These are phyloP conservation scores for Epichloe sibirici DNA, from an alignment of 2,329 filamentous ascomycete genomes.

Conservation along the genomic window DNA sequence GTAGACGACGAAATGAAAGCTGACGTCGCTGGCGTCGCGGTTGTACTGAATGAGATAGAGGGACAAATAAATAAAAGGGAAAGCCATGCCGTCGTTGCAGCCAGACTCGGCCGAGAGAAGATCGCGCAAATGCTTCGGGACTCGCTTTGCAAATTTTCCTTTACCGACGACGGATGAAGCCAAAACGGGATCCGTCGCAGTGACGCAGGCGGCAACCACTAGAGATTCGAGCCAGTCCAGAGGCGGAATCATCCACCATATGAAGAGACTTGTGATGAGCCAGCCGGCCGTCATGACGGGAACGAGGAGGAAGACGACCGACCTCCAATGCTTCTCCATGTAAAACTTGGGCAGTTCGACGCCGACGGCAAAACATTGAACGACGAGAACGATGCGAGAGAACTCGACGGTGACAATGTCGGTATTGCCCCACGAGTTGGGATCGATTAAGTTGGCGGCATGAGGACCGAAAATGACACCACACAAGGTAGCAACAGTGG, in stretches of 20 bases:
- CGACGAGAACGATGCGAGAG: conserved; percentile 77
- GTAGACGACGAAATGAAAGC: conserved; percentile 77
- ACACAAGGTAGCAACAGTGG: conserved; percentile 80
- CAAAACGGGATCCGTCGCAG: conserved; percentile 90
- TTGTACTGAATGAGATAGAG: conserved; percentile 81
- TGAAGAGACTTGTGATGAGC: conserved; percentile 82
- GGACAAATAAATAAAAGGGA: conserved; percentile 90
- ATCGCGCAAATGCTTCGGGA: conserved; percentile 95
- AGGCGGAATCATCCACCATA: conserved; percentile 77
- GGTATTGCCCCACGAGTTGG: conserved; percentile 63
- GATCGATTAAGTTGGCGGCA: conserved; percentile 70
- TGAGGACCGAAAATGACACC: conserved; percentile 84
- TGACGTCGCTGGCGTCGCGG: conserved; percentile 53
- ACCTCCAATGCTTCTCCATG: conserved; percentile 97
- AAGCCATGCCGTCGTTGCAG: conserved; percentile 99
- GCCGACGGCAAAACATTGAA: conserved; percentile 85
- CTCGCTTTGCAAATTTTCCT: conserved; percentile 94
- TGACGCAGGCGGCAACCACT: conserved; percentile 82
- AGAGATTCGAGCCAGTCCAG: conserved; percentile 86
- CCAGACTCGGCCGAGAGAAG: conserved; percentile 91
- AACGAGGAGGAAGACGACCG: conserved; percentile 74
- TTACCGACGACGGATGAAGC: conserved; percentile 97
- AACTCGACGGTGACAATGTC: conserved; percentile 85
- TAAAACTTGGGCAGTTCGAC: conserved; percentile 87
- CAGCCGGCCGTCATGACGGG: conserved; percentile 98